Evolutionary conservation across 208 protist genomes (phyloP).

Genomic region (Wallacemonas sp.): DNA sequence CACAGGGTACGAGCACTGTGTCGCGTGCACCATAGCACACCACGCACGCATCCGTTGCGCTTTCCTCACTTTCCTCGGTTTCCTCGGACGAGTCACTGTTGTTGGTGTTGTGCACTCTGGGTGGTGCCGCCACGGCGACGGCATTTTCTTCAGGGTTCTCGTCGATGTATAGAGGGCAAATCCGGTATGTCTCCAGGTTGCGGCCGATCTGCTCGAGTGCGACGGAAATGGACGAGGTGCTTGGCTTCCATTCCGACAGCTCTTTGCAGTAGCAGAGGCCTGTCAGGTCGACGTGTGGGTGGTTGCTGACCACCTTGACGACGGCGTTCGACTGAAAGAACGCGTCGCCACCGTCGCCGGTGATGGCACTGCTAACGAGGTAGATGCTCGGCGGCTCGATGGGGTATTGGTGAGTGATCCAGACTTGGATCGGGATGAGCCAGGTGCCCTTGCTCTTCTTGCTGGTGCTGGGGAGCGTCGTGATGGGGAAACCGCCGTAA

Average conservation of each 20-base stretch:
- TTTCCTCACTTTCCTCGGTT: slow-evolving; percentile 15
- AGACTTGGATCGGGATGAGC: slow-evolving; percentile 66
- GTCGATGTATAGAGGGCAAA: slow-evolving; percentile 52
- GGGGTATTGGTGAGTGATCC: slow-evolving; percentile 54
- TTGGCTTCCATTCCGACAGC: slow-evolving; percentile 53
- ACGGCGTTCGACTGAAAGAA: slow-evolving; percentile 20
- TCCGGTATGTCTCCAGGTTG: slow-evolving; percentile 33
- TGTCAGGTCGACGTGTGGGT: slow-evolving; percentile 58
- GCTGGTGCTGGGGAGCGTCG: background rate
- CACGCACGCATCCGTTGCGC: slow-evolving; percentile 34
- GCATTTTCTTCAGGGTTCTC: slow-evolving; percentile 7
- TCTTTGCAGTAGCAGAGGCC: slow-evolving; percentile 51
- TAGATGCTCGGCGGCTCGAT: slow-evolving; percentile 60
- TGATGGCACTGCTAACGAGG: slow-evolving; percentile 25
- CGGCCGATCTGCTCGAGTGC: slow-evolving; percentile 29
- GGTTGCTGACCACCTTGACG: slow-evolving; percentile 45
- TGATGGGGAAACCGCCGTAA: slow-evolving; percentile 54
- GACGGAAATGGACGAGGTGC: slow-evolving; percentile 35
- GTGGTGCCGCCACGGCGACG: background rate
- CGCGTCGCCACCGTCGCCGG: background rate
- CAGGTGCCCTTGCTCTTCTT: slow-evolving; percentile 9
- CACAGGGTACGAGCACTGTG: slow-evolving; percentile 59
- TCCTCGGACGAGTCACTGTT: background rate
- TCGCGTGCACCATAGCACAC: slow-evolving; percentile 45
- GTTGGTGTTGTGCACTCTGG: background rate